These are phyloP conservation scores for Salix purpurea DNA, from an alignment of 345 rosid species.

Conservation along the genomic window DNA sequence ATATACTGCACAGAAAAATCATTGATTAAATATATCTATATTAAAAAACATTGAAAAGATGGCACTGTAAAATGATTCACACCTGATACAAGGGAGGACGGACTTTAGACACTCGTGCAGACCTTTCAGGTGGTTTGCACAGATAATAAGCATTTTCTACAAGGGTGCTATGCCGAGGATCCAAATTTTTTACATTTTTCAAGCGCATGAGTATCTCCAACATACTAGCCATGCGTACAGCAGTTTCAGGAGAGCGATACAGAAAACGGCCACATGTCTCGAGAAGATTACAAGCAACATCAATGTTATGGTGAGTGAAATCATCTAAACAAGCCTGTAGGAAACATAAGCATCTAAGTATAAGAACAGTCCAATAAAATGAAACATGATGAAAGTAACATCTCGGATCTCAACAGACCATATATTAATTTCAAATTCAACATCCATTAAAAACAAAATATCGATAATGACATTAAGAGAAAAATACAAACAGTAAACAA, in stretches of 20 bases:
- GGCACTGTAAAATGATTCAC: constrained; percentile 1
- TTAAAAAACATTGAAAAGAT: not conserved
- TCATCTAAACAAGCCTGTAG: constrained; percentile 95
- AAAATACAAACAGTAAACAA: not conserved
- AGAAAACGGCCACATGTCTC: constrained; percentile 99
- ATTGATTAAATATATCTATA: not conserved
- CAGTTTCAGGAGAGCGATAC: constrained; percentile 95
- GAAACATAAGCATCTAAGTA: not conserved
- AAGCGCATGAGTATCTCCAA: constrained; percentile 98
- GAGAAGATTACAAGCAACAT: constrained; percentile 95
- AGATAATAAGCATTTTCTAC: constrained; percentile 99
- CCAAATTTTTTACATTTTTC: constrained; percentile 98
- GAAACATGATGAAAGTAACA: not conserved
- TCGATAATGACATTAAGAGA: not conserved
- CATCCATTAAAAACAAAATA: not conserved
- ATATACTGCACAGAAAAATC: constrained; percentile 62
- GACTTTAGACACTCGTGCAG: constrained; percentile 83
- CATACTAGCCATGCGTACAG: constrained; percentile 91
- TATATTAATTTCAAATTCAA: not conserved
- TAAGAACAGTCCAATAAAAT: not conserved
- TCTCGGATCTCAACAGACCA: constrained; percentile 1
- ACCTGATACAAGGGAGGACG: constrained; percentile 96
- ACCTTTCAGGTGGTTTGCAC: constrained; percentile 99
- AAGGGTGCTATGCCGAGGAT: constrained; percentile 94
- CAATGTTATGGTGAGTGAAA: constrained; percentile 98